Conservation (phyloP, 2,329 filamentous ascomycete genomes). For the Dissoconium aciculare region DNA sequence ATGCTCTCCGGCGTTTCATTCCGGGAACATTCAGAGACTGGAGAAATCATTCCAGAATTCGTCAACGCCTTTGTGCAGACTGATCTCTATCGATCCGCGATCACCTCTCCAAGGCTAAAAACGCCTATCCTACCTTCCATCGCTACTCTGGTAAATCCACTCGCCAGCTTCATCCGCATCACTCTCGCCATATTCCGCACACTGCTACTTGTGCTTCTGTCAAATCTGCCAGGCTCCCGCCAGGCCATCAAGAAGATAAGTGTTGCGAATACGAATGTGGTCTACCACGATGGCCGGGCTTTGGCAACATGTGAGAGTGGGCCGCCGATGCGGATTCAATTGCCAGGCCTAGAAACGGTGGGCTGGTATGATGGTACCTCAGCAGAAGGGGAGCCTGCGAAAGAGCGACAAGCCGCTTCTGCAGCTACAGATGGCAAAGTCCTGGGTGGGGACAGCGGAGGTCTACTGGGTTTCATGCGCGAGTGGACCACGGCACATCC, state of each 20-base stretch:
- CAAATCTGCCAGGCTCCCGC: constrained; percentile 41
- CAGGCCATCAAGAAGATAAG: constrained; percentile 51
- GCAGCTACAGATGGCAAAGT: constrained; percentile 10
- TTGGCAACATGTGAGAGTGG: constrained; percentile 58
- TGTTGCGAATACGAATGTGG: constrained; percentile 51
- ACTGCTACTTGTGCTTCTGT: constrained; percentile 43
- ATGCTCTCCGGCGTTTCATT: constrained; percentile 58
- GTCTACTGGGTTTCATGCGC: constrained; percentile 46
- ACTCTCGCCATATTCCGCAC: constrained; percentile 41
- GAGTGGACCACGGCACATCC: constrained; percentile 60
- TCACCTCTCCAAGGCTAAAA: constrained; percentile 32
- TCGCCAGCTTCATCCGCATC: constrained; percentile 39
- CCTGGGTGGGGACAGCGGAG: constrained; percentile 23
- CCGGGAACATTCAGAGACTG: constrained; percentile 27
- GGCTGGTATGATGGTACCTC: constrained; percentile 52
- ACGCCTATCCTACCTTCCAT: constrained; percentile 53
- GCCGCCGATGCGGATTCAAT: constrained; percentile 48
- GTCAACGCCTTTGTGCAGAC: constrained; percentile 57
- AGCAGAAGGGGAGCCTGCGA: constrained; percentile 38
- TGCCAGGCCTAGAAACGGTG: constrained; percentile 51
- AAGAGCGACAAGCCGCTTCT: constrained; percentile 6
- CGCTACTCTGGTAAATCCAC: constrained; percentile 46
- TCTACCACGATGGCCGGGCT: constrained; percentile 54
- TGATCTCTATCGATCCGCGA: constrained; percentile 45
- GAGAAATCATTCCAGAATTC: constrained; percentile 43